These are phyloP conservation scores for Fusarium neocosmosporiellum DNA, from an alignment of 2,329 filamentous ascomycete genomes.

Conservation along the genomic window DNA sequence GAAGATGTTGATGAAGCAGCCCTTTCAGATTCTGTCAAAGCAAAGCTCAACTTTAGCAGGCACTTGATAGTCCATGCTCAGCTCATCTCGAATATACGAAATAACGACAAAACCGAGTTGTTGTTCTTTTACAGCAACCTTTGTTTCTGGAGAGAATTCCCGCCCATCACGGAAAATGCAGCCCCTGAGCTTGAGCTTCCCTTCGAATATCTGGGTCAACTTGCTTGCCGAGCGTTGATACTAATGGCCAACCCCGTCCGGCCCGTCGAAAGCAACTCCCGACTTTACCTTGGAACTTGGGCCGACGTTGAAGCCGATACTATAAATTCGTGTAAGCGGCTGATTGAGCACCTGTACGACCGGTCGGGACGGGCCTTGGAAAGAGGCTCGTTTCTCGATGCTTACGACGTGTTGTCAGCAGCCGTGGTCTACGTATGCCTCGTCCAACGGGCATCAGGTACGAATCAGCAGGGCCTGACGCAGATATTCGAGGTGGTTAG, in stretches of 20 bases:
- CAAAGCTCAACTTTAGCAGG: slow-evolving; percentile 1
- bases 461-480: neutral
- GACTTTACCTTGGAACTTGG: neutral
- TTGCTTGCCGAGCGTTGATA: slow-evolving; percentile 11
- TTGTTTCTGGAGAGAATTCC: slow-evolving; percentile 24
- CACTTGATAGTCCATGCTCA: slow-evolving; percentile 16
- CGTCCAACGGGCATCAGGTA: neutral
- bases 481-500: slow-evolving; percentile 24
- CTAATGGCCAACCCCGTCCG: neutral
- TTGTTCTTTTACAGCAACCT: slow-evolving; percentile 22
- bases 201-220: slow-evolving; percentile 1
- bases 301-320: slow-evolving; percentile 3
- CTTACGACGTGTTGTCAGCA: slow-evolving; percentile 21
- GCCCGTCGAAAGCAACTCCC: neutral
- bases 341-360: slow-evolving; percentile 13
- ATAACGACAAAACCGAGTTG: fast-evolving
- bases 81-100: slow-evolving; percentile 5
- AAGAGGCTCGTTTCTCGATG: slow-evolving; percentile 19
- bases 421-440: slow-evolving; percentile 6
- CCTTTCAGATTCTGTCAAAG: neutral
- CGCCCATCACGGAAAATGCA: neutral
- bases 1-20: neutral
- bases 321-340: slow-evolving; percentile 2
- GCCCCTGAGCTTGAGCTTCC: neutral
- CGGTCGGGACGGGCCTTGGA: neutral